Percentiles rank a stretch among this genome's conserved stretches.
These are phyloP conservation scores for Kokia cookei DNA, from an alignment of 441 rosid genomes.

Conservation along the genomic window DNA sequence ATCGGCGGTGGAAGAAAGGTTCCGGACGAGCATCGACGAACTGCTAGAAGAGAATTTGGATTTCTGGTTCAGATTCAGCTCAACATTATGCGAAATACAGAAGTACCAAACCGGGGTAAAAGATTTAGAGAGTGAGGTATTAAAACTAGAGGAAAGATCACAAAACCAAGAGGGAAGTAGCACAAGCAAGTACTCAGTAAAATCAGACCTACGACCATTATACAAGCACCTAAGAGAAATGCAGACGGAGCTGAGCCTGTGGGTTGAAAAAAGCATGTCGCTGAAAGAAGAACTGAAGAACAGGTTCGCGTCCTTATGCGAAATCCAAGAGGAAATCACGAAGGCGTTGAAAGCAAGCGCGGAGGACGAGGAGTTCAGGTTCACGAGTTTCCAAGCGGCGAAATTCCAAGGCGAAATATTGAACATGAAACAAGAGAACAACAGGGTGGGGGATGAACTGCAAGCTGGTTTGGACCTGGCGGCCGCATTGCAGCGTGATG, in stretches of 20 bases:
- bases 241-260: conserved; percentile 47
- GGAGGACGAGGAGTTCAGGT: conserved; percentile 56
- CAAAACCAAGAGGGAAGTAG: conserved; percentile 57
- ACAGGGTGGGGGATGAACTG: conserved; percentile 71
- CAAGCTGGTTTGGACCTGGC: conserved; percentile 75
- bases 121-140: conserved; percentile 60
- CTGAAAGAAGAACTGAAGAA: conserved; percentile 66
- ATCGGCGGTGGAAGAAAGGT: conserved; percentile 49
- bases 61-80: conserved; percentile 81
- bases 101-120: conserved; percentile 60
- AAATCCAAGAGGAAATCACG: conserved; percentile 68
- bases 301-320: conserved; percentile 60
- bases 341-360: conserved; percentile 55
- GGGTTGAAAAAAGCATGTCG: conserved; percentile 65
- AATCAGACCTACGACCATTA: conserved; percentile 66
- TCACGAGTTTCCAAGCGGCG: conserved; percentile 88
- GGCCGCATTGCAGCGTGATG: conserved; percentile 42
- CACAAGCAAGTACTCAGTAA: conserved; percentile 30
- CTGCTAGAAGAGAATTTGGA: conserved; percentile 77
- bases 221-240: conserved; percentile 79
- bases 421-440: conserved; percentile 92
- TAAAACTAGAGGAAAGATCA: conserved; percentile 43
- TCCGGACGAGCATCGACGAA: conserved; percentile 62
- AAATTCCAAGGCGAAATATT: conserved; percentile 85
- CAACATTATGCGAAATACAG: conserved; percentile 66